Evolutionary conservation across 371 early-diverging fungal genomes (phyloP), one percentile per base, ranked within the genome.

Genomic region (Mucor saturninus): DNA sequence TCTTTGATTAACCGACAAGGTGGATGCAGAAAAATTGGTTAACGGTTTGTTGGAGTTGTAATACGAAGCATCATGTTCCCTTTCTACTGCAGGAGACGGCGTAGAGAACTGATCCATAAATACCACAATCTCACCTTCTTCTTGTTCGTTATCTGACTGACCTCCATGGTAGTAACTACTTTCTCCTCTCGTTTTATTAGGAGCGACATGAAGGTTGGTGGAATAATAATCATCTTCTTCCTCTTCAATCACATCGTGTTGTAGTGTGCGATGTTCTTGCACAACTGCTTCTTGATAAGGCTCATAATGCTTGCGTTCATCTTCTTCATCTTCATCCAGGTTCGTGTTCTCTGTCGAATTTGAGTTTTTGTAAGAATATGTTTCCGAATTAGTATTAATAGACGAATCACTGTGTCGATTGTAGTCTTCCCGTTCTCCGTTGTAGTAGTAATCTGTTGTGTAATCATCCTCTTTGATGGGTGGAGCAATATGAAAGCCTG

Each of bases 71-170:
- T 4, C 31, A 13, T 10, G 13, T 50, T 21, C 30, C 30, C 6
- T 5, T 58, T 21, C 21, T n/a, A 46, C 21, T 21, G 21, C 46
- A 6, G 46, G 46, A 38, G 59, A 11, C 4, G 26, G 40, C 13
- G 26, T 14, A 28, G 54, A 35, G 3, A 30, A 32, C n/a, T 51
- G 40, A 14, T 62, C 54, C 70, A 70, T 70, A 48, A 59, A 70
- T 13, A 70, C 59, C 9, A 59, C 54, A 15, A 70, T 70, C 35
- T 70, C 70, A 0, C 70, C 70, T 31, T 59, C 64, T 53, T 61
- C 61, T 32, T 60, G 61, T 28, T 60, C 49, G 4, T n/a, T 42
- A 6, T 58, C 54, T 3, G 26, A 26, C 13, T 54, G 55, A 4
- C 49, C 48, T 45, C 53, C 53, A 15, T 62, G 49, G 15, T 62